Evolutionary conservation across 1,284 basidiomycete species (phyloP), one percentile per base, ranked within the genome.

Genomic region (Stereum hirsutum): DNA sequence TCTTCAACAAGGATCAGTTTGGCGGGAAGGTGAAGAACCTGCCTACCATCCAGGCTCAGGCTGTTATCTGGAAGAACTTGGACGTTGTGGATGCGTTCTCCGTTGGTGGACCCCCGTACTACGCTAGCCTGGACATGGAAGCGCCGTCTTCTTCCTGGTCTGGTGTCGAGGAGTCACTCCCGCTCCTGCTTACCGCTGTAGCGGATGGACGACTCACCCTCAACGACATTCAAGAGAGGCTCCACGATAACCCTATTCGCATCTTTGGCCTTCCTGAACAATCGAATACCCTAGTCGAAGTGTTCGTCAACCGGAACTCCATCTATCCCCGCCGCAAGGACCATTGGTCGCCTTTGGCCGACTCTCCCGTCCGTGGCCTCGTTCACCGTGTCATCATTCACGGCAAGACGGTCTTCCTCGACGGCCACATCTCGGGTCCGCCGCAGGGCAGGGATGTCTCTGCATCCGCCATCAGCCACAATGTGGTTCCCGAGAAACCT

Each of bases 211-310:
- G 79, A 26, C 69, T 99, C 27, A 88, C 86, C 0, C 70, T 98
- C 43, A 81, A 91, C 31, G 89, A 90, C 59, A 83, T 99, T 52
- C 77, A 80, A 17, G 57, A 70, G 15, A 81, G 92, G 45, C 64
- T 98, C 28, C 82, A 91, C 61, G 92, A 95, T 56, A 97, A 96
- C 63, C 95, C 95, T 5, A 77, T 89, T 41, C 74, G 80, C 42
- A 97, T 99, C 59, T 98, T 99, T 56, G 84, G 85, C 36, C 73
- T 99, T 11, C 81, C 89, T 2, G 89, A 94, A 45, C 90, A 92
- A 58, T 58, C 78, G 6, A 77, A 91, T 50, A 93, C 93, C 1
- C 87, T 86, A 54, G 89, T 98, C 38, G 96, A 99, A 59, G 89
- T 98, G 35, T 90, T 96, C 51, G 70, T 94, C 34, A 88, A 89